Conservation (phyloP, 106 monocot species). For the Narthecium ossifragum region DNA sequence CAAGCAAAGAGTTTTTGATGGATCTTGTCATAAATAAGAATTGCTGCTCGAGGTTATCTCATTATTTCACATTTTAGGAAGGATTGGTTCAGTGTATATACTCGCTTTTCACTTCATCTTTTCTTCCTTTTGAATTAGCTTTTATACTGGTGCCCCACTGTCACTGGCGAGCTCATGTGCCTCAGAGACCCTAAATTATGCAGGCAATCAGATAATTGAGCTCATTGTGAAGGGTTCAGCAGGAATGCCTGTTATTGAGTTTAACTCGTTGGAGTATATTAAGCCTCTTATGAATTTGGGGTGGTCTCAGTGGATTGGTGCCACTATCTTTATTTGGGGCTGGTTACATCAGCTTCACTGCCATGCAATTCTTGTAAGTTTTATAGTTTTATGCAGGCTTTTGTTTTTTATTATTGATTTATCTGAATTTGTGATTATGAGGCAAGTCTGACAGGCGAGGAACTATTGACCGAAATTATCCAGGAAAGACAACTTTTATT, state of each 20-base stretch:
- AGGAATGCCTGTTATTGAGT: constrained; percentile 27
- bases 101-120: too few relatives aligned
- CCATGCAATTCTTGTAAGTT: constrained; percentile 86
- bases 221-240: constrained; percentile 45
- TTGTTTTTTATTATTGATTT: background rate
- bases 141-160: constrained; percentile 67
- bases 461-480: background rate
- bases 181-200: constrained; percentile 34
- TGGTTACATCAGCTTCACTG: constrained; percentile 76
- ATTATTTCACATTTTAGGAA: too few relatives aligned
- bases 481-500: too few relatives aligned
- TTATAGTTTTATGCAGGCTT: background rate
- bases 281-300: constrained; percentile 51
- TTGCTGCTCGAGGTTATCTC: too few relatives aligned
- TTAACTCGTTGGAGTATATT: constrained; percentile 32
- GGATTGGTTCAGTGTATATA: too few relatives aligned
- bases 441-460: too few relatives aligned
- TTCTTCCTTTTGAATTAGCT: constrained; percentile 32
- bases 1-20: too few relatives aligned
- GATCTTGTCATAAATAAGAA: too few relatives aligned
- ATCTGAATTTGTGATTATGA: background rate
- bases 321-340: constrained; percentile 74
- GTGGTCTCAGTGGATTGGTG: constrained; percentile 72
- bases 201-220: constrained; percentile 26
- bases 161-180: constrained; percentile 50